Evolutionary conservation across 2,329 filamentous ascomycete species (phyloP), one percentile per base, ranked within the genome.

Genomic region (Penicillium nordicum): DNA sequence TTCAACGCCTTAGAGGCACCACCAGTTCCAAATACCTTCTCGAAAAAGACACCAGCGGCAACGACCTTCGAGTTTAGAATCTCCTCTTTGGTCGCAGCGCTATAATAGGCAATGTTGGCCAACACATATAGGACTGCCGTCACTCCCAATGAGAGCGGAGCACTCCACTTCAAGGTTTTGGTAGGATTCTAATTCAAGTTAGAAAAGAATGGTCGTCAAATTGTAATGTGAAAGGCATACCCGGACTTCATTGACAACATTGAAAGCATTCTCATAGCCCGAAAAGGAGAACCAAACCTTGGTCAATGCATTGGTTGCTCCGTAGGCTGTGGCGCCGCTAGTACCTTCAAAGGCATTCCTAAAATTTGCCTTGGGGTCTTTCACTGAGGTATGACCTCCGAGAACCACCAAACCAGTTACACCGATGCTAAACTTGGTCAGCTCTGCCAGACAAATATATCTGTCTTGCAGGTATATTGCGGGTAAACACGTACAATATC

Each of bases 321-420:
- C 80, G 45, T 80, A 79, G 3, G 69, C 72, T 5, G 72, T 74
- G 1, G 70, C 76, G 0, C 74, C 74, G 0, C 76, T 69, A 1
- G 71, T 78, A 1, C 82, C 82, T 16, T 74, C 73, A 55, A 85
- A 87, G 0, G 83, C 70, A 60, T 85, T 72, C 7, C 71, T 70
- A 66, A 85, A 87, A 63, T 86, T 86, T 21, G 70, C 69, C 3
- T 69, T 70, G 0, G 84, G 83, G 55, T 86, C 73, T 5, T 72
- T 56, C 3, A 86, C 75, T 18, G 70, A 69, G 7, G 78, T 77
- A 53, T 83, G 74, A 5, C 84, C 84, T 8, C 83, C 84, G 0
- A 88, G 78, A 4, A 88, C 82, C 3, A 88, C 84, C 1, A 87
- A 73, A 0, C 85, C 86, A 0, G 83, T 81, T 38, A 86, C 82